A percentile compares a stretch with the other conserved stretches of the same genome.
These are phyloP conservation scores for Phascolomyces articulosus DNA, from an alignment of 371 early-diverging fungal genomes.

Conservation along the genomic window DNA sequence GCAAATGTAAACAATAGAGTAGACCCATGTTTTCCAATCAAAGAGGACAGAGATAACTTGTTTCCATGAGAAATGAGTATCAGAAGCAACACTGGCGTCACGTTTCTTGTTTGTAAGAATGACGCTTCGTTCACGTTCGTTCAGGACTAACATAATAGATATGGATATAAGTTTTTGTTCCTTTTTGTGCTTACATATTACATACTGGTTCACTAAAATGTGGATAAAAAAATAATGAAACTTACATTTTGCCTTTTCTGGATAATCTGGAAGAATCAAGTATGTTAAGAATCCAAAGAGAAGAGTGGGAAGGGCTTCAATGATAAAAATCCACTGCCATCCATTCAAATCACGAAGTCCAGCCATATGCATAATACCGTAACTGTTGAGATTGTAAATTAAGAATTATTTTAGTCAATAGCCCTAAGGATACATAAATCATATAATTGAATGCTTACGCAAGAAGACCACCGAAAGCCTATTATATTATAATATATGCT, in stretches of 20 bases:
- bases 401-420: no score
- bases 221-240: neutral
- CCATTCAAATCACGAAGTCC: conserved; percentile 48
- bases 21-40: conserved; percentile 64
- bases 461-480: conserved; percentile 27
- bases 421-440: no score
- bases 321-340: conserved; percentile 75
- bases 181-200: neutral
- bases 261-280: conserved; percentile 72
- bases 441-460: no score
- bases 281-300: conserved; percentile 59
- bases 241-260: conserved; percentile 50
- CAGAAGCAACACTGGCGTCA: conserved; percentile 66
- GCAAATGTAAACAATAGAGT: conserved; percentile 62
- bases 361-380: conserved; percentile 59
- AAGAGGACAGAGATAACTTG: conserved; percentile 57
- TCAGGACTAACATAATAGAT: conserved; percentile 44
- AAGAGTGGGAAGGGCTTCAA: conserved; percentile 75
- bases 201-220: no score
- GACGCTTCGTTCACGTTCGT: conserved; percentile 54
- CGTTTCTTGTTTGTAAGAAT: conserved; percentile 55
- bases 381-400: no score
- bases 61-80: conserved; percentile 62
- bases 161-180: conserved; percentile 1
- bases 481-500: neutral